Base-by-base conservation (phyloP, 768 basidiomycete species). In the Lactifluus pinguis region DNA sequence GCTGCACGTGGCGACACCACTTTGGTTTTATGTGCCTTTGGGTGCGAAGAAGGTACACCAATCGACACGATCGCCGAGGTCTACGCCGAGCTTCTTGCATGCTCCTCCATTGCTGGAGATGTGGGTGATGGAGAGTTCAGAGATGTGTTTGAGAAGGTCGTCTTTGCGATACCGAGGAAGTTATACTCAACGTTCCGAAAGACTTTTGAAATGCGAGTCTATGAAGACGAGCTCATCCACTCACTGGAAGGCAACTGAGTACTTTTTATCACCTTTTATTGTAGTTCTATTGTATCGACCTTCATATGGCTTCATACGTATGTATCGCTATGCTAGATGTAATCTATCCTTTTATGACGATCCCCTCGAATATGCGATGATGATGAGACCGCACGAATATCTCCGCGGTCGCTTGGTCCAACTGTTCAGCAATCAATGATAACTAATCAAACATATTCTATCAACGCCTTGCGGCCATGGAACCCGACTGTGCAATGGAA, bases 41-140 rank as follows among this genome's bases (percentile, higher is more conserved):
- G 64, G 19, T 41, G 36, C 25, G 55, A 63, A 51, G 61, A 63
- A 21, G 61, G 61, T 25, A 50, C 50, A 50, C 49, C 61, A 10
- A 36, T 56, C 30, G 57, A 36, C 34, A 48, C 39, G 38, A 42
- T 65, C 11, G 64, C 61, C 6, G 54, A 59, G 54, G 56, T 65
- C 25, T 65, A 61, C 47, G 64, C 64, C 2, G 64, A 65, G 57
- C 61, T 65, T 6, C 53, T 65, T 32, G 61, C 61, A 29, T 62
- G 64, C 48, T 19, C 48, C 19, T 25, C 55, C 15, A 52, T 32
- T 6, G 6, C 30, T 10, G 58, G 38, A 45, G 61, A 62, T 9
- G 50, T 44, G 3, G 15, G 21, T 11, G 49, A 49, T 15, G 61
- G 61, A 21, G 51, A 48, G 49, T 65, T 63, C 8, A 41, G 36